Evolutionary conservation across 2,329 filamentous ascomycete species (phyloP), one percentile per base, ranked within the genome.

Genomic region (Aquanectria penicillioides): DNA sequence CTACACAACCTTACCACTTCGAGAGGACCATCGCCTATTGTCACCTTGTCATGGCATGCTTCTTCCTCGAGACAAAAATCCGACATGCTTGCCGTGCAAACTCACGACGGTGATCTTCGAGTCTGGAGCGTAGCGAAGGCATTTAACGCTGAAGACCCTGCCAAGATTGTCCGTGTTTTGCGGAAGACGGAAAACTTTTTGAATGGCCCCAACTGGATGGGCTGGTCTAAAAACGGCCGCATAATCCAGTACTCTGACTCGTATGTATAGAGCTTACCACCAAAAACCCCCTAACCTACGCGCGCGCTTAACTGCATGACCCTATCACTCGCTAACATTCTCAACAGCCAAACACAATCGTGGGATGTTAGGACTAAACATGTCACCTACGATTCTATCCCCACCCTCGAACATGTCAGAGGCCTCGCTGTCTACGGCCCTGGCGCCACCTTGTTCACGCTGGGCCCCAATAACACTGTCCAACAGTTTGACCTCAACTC

Each of bases 281-380:
- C 59, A 56, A 51, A 63, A 59, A 60, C 59, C 62, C 63, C 69
- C 70, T 66, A 64, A 60, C 46, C 64, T 77, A 80, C 72, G 77
- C 80, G 80, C 80, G 80, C 80, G 80, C 78, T 79, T 80, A 81
- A 68, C 57, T 64, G 62, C 68, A 66, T 66, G 47, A 63, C 23
- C 33, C 57, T 56, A 70, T 71, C 68, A 71, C 58, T 67, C 57
- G 70, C 75, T 76, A 71, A 77, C 72, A 69, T 59, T 60, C 40
- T 43, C 29, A 63, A 69, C 73, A 93, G 94, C 53, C 91, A 97
- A 82, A 97, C 94, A 31, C 89, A 92, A 69, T 90, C 93, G 57
- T 99, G 95, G 94, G 95, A 99, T 81, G 95, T 99, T 38, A 87
- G 94, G 63, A 99, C 95, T n/a, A 98, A 98, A 74, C 90, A 97